These are phyloP conservation scores for Tulasnella sp. DNA, from an alignment of 768 basidiomycete species.

Conservation along the genomic window DNA sequence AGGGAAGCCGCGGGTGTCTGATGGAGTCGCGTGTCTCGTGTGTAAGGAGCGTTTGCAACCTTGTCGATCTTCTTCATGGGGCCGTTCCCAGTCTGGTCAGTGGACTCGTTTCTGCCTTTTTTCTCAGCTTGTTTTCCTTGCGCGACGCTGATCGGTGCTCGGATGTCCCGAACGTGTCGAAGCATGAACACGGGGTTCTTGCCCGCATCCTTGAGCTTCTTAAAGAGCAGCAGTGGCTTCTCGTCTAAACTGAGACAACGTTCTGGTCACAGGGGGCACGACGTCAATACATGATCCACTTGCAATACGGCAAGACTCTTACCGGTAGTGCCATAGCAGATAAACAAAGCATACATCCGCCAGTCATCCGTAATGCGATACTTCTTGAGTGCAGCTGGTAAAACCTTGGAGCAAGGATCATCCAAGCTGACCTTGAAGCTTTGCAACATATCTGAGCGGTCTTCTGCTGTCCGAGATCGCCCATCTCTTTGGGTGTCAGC, in stretches of 20 bases:
- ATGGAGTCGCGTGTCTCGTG: conserved; percentile 29
- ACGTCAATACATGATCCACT: conserved; percentile 38
- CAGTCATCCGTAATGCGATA: conserved; percentile 98
- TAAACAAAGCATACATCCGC: conserved; percentile 99
- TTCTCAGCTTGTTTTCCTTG: conserved; percentile 91
- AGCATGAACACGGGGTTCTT: conserved; percentile 99
- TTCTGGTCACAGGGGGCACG: conserved; percentile 62
- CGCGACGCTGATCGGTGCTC: conserved; percentile 93
- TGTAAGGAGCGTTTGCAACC: conserved; percentile 20
- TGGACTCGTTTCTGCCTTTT: conserved; percentile 1
- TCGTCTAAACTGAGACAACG: conserved; percentile 96
- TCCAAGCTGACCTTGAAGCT: conserved; percentile 97
- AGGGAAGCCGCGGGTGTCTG: conserved; percentile 29
- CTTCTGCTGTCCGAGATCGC: background rate
- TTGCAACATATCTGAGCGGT: conserved; percentile 40
- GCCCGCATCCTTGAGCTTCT: conserved; percentile 92
- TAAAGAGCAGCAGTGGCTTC: conserved; percentile 93
- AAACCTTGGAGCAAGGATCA: conserved; percentile 97
- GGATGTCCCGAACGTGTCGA: conserved; percentile 92
- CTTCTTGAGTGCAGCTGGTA: conserved; percentile 96
- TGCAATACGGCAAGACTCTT: conserved; percentile 34
- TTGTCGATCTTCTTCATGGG: conserved; percentile 20
- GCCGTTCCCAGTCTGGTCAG: background rate
- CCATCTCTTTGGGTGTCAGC: background rate
- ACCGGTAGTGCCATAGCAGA: conserved; percentile 93